phyloP scores from a whole-genome alignment of 2,329 filamentous ascomycete genomes.

The Fusarium ramigenum region DNA sequence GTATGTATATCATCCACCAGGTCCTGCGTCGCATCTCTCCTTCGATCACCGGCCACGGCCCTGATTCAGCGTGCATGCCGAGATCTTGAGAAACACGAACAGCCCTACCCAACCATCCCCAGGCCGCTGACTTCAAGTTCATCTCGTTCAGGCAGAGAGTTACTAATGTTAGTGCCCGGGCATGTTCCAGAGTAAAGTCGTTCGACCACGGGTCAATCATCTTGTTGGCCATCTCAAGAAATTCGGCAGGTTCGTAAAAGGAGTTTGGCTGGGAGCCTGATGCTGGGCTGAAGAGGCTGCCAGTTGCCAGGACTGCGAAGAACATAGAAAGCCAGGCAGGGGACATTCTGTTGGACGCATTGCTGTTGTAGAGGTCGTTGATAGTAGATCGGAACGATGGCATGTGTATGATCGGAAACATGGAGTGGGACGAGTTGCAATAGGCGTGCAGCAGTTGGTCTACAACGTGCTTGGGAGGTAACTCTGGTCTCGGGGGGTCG shows the following conservation, averaged over 20 bases:
- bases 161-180: slow-evolving; percentile 75
- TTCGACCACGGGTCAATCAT: slow-evolving; percentile 85
- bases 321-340: slow-evolving; percentile 82
- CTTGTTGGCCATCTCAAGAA: slow-evolving; percentile 75
- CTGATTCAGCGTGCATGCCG: slow-evolving; percentile 79
- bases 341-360: slow-evolving; percentile 61
- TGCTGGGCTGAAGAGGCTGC: slow-evolving; percentile 75
- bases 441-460: slow-evolving; percentile 82
- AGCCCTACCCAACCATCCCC: slow-evolving; percentile 84
- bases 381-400: slow-evolving; percentile 81
- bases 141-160: slow-evolving; percentile 85
- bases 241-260: slow-evolving; percentile 64
- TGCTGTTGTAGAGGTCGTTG: slow-evolving; percentile 78
- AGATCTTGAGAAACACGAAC: slow-evolving; percentile 85
- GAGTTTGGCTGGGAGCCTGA: slow-evolving; percentile 63
- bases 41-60: slow-evolving; percentile 78
- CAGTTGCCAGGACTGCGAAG: slow-evolving; percentile 84
- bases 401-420: slow-evolving; percentile 90
- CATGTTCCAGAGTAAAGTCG: slow-evolving; percentile 78
- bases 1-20: slow-evolving; percentile 94
- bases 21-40: slow-evolving; percentile 86
- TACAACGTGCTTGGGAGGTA: slow-evolving; percentile 75
- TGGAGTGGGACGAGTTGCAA: slow-evolving; percentile 77
- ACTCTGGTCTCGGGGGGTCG: slow-evolving; percentile 65
- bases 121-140: slow-evolving; percentile 86